Conservation (phyloP, 768 basidiomycete genomes). For the Mycena polygramma region DNA sequence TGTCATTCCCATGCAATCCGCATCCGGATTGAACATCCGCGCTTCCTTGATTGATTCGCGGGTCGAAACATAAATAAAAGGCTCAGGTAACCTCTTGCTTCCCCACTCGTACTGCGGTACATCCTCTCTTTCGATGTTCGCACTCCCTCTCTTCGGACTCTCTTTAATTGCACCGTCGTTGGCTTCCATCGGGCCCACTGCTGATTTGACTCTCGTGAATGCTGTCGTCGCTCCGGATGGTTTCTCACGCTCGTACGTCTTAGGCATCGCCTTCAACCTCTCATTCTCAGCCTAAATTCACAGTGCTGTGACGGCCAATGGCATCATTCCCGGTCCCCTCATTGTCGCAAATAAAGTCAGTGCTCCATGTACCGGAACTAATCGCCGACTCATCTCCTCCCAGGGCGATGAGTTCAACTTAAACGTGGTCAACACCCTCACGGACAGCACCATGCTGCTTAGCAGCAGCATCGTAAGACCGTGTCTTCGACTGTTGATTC, state of each 20-base stretch:
- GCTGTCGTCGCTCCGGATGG: slow-evolving; percentile 54
- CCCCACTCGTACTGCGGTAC: neutral
- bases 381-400: neutral
- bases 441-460: slow-evolving; percentile 53
- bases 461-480: slow-evolving; percentile 53
- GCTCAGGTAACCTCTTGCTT: neutral
- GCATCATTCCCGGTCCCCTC: slow-evolving; percentile 22
- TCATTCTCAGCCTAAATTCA: neutral
- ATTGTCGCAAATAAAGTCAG: slow-evolving; percentile 29
- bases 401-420: slow-evolving; percentile 51
- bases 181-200: slow-evolving; percentile 34
- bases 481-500: neutral
- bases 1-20: neutral
- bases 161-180: slow-evolving; percentile 26
- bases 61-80: slow-evolving; percentile 3
- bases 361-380: neutral
- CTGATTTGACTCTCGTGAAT: slow-evolving; percentile 40
- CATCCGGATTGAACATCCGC: neutral
- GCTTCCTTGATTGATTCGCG: neutral
- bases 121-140: neutral
- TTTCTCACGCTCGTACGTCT: slow-evolving; percentile 46
- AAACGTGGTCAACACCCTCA: slow-evolving; percentile 56
- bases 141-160: slow-evolving; percentile 5
- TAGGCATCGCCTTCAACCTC: too few relatives aligned
- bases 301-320: neutral